Evolutionary conservation across 306 rosid species (phyloP).

Genomic region (Cucurbita argyrosperma): DNA sequence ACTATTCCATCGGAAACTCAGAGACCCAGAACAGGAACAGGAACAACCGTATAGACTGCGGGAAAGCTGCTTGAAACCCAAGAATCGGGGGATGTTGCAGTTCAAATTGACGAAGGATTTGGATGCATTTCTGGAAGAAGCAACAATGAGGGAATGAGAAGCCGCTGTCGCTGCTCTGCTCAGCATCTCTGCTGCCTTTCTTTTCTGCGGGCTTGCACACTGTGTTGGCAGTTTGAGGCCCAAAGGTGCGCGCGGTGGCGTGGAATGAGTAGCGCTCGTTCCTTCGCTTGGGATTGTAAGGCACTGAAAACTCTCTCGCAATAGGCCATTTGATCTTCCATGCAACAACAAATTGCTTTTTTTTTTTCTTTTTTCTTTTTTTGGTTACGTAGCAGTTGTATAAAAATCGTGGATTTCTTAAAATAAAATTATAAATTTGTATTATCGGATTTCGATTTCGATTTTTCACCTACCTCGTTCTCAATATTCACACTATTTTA

Average conservation of each 20-base stretch:
- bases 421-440: too few species aligned
- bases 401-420: too few species aligned
- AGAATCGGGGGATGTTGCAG: constrained; percentile 14
- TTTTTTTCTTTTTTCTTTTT: too few species aligned
- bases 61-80: constrained; percentile 13
- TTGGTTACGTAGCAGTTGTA: too few species aligned
- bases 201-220: not conserved
- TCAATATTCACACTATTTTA: too few species aligned
- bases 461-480: too few species aligned
- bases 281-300: not conserved
- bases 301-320: not conserved
- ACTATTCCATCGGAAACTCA: constrained; percentile 6
- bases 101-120: constrained; percentile 10
- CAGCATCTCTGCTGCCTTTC: constrained; percentile 29
- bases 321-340: too few species aligned
- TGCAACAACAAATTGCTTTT: too few species aligned
- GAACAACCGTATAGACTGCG: not conserved
- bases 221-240: constrained; percentile 13
- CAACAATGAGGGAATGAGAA: constrained; percentile 24
- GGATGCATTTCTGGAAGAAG: constrained; percentile 18
- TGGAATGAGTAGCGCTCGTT: not conserved
- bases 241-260: not conserved
- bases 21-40: not conserved
- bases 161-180: constrained; percentile 28
- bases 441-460: too few species aligned